Conservation (phyloP, 176 grass and related monocot species). For the Tillandsia fasciculata region DNA sequence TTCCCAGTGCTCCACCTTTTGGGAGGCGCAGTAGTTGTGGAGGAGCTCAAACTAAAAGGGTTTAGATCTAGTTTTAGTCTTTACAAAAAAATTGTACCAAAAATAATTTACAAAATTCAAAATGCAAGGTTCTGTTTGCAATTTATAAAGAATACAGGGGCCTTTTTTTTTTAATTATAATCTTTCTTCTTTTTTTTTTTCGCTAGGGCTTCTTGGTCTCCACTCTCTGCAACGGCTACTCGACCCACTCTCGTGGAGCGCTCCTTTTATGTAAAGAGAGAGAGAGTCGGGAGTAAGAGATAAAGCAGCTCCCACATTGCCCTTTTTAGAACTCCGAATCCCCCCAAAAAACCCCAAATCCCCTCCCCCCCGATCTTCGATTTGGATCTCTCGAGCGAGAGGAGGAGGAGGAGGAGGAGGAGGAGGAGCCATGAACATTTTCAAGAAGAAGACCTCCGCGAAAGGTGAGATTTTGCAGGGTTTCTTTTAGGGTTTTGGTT, state of each 20-base stretch:
- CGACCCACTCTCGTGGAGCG: background rate
- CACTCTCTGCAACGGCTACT: conserved; percentile 1
- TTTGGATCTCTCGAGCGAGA: background rate
- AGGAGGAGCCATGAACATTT: conserved; percentile 73
- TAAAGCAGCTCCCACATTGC: background rate
- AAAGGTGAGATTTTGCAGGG: conserved; percentile 43
- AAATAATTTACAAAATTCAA: no score
- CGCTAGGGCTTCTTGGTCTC: background rate
- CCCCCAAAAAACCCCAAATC: background rate
- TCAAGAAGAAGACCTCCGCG: conserved; percentile 89
- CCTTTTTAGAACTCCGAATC: background rate
- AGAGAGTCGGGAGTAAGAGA: background rate
- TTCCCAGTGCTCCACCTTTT: no score
- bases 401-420: background rate
- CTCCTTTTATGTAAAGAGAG: background rate
- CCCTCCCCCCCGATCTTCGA: background rate
- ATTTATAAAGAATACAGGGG: no score
- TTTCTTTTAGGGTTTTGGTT: background rate
- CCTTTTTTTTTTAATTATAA: no score
- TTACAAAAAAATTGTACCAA: no score
- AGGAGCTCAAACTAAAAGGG: no score
- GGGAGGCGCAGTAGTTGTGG: no score
- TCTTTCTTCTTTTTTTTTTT: background rate
- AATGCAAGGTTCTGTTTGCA: no score
- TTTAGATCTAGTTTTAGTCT: no score